phyloP scores from a whole-genome alignment of 345 rosid species.

The Gossypium arboreum region DNA sequence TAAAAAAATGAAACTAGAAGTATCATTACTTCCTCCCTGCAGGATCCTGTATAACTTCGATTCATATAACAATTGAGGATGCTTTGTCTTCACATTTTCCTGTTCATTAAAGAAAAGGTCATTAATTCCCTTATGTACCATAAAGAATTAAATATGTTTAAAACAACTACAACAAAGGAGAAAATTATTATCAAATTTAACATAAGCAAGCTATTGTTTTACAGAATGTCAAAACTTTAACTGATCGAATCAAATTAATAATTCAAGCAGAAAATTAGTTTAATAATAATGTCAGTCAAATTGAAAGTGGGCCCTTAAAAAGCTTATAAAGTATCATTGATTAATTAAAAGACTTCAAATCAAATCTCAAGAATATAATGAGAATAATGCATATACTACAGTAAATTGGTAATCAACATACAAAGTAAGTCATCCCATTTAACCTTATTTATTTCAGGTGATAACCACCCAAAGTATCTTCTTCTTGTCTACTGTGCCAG shows the following conservation, averaged over 20 bases:
- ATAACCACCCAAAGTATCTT: neutral
- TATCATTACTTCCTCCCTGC: constrained; percentile 83
- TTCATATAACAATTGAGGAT: constrained; percentile 86
- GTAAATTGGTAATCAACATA: neutral
- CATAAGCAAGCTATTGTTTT: neutral
- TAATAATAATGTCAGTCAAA: neutral
- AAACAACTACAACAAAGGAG: neutral
- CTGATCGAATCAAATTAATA: neutral
- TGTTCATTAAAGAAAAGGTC: constrained; percentile 20
- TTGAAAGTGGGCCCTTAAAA: neutral
- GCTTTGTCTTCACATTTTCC: constrained; percentile 91
- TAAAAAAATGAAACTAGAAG: neutral
- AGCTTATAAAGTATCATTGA: neutral
- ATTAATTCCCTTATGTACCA: neutral
- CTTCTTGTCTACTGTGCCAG: neutral
- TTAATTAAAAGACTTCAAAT: neutral
- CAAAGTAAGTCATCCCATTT: neutral
- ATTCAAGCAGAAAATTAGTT: neutral
- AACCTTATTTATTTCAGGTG: neutral
- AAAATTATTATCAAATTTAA: neutral
- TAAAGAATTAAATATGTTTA: neutral
- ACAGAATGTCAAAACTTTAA: neutral
- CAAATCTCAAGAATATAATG: neutral
- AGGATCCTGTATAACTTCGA: constrained; percentile 81
- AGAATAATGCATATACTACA: neutral